phyloP scores from a whole-genome alignment of 2,329 filamentous ascomycete genomes.

The Pseudogymnoascus sp. region DNA sequence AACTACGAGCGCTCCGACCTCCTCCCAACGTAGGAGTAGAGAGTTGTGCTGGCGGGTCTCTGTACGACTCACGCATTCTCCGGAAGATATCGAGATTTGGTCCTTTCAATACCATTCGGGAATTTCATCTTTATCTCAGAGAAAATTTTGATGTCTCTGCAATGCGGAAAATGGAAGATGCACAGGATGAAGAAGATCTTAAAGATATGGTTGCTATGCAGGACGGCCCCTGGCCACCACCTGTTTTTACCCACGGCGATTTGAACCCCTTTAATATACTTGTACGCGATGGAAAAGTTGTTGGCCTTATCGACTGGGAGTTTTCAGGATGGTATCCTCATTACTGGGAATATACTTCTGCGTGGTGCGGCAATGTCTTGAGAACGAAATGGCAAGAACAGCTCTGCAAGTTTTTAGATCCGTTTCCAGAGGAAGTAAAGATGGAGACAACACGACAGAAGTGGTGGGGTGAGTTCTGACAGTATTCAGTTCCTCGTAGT shows the following conservation, averaged over 20 bases:
- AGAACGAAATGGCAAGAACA: constrained; percentile 26
- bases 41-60: constrained; percentile 17
- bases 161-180: constrained; percentile 13
- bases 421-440: constrained; percentile 30
- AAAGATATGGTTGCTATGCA: constrained; percentile 32
- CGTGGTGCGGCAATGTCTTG: constrained; percentile 26
- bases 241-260: constrained; percentile 41
- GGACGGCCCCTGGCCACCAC: constrained; percentile 29
- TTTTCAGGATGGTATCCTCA: constrained; percentile 35
- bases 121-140: constrained; percentile 29
- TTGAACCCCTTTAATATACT: constrained; percentile 39
- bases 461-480: constrained; percentile 30
- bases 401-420: constrained; percentile 32
- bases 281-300: constrained; percentile 33
- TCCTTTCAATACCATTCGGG: constrained; percentile 29
- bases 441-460: constrained; percentile 36
- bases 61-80: constrained; percentile 26
- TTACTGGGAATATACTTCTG: constrained; percentile 30
- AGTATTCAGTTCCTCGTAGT: too few relatives aligned
- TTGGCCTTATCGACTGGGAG: constrained; percentile 41
- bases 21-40: background rate
- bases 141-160: constrained; percentile 24
- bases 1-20: constrained; percentile 11
- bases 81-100: constrained; percentile 21
- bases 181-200: constrained; percentile 25